Evolutionary conservation across 306 rosid genomes (phyloP).

Genomic region (Prosopis cineraria): DNA sequence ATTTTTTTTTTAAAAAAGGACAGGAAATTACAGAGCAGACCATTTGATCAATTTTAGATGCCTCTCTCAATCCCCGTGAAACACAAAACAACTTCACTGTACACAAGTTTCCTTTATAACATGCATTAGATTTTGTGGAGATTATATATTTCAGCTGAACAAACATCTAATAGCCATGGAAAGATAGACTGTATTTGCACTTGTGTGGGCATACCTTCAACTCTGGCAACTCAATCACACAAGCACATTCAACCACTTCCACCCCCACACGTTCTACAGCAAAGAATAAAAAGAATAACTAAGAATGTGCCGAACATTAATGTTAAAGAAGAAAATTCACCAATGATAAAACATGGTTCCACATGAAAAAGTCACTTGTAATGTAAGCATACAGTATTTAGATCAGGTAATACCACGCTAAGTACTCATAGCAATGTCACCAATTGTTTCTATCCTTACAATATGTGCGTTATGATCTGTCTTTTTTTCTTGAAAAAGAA

Average conservation of each 20-base stretch:
- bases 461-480: not conserved
- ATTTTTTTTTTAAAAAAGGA: not conserved
- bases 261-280: slow-evolving; percentile 88
- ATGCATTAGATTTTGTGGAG: not conserved
- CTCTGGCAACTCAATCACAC: slow-evolving; percentile 86
- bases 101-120: not conserved
- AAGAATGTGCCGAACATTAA: slow-evolving; percentile 27
- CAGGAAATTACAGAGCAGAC: not conserved
- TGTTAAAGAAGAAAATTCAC: slow-evolving; percentile 9
- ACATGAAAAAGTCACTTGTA: slow-evolving; percentile 7
- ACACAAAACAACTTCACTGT: not conserved
- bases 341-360: not conserved
- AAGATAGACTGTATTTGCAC: not conserved
- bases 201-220: slow-evolving; percentile 62
- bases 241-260: slow-evolving; percentile 87
- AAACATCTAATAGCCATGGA: slow-evolving; percentile 17
- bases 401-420: slow-evolving; percentile 25
- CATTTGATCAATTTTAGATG: not conserved
- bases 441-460: slow-evolving; percentile 15
- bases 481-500: not conserved
- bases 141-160: slow-evolving; percentile 24
- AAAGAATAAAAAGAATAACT: slow-evolving; percentile 28
- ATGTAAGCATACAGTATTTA: not conserved
- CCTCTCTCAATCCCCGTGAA: not conserved
- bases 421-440: slow-evolving; percentile 18